Base-by-base conservation (phyloP, 1,284 basidiomycete genomes). In the Mycena citricolor region DNA sequence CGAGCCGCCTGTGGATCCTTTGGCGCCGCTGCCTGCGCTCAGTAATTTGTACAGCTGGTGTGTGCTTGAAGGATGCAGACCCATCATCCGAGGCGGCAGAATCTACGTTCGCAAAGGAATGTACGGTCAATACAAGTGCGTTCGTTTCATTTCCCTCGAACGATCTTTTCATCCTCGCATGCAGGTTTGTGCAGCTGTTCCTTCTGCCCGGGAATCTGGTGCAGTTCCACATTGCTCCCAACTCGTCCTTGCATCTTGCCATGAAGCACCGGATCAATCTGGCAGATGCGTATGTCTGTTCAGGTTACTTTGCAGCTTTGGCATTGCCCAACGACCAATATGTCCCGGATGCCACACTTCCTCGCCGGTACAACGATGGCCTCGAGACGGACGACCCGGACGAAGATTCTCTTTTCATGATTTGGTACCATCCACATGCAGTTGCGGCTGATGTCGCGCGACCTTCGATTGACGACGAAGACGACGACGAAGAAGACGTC, bases 351-450 rank as follows among this genome's bases (percentile, higher is more conserved):
- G 64, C 69, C 2, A 64, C 69, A 6, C 63, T 74, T 17, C 76
- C 86, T 2, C 76, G 83, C n/a, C 76, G 84, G 33, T 91, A 90
- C 58, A 71, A 78, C 41, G 88, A 91, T 54, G 89, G 88, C 1
- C 68, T 91, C 12, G 87, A 91, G 63, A 78, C 81, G 8, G 76
- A 86, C 54, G 88, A 91, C 54, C 65, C 70, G 17, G 85, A 87
- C 44, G 86, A 88, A 57, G 89, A 90, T 59, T 79, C 74, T 51
- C 57, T 89, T 8, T 87, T 90, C 52, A 75, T 86, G 61, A 62
- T 90, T 8, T 86, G 78, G 76, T 85, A 83, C 59, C 74, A 75
- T 57, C 56, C 63, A 47, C 64, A 66, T 32, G 36, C 41, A 22
- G 33, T 54, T 8, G 49, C 30, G n/a, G 44, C 42, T 5, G 58